phyloP scores from a whole-genome alignment of 2,329 filamentous ascomycete genomes.

The Blastomyces gilchristii region DNA sequence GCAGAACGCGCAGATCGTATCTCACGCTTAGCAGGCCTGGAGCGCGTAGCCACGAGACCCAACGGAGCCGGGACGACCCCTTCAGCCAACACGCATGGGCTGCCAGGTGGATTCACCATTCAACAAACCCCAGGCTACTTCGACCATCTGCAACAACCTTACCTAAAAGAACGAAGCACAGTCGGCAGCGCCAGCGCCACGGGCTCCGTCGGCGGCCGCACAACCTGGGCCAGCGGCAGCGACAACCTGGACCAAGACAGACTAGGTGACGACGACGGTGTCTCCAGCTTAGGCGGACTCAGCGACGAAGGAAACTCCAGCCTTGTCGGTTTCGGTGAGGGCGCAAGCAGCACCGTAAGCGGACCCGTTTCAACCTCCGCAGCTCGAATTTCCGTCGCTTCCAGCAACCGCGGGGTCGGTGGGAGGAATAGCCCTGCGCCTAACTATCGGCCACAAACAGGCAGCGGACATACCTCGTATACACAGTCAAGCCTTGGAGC shows the following conservation, averaged over 20 bases:
- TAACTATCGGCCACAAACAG: constrained; percentile 22
- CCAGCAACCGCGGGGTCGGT: constrained; percentile 28
- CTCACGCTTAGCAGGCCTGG: constrained; percentile 83
- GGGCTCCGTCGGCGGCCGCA: constrained; percentile 57
- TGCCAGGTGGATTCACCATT: not conserved
- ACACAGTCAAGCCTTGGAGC: constrained; percentile 22
- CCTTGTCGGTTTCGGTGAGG: constrained; percentile 85
- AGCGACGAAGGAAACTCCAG: constrained; percentile 76
- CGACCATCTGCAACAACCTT: constrained; percentile 43
- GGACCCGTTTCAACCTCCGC: constrained; percentile 59
- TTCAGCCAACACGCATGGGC: constrained; percentile 1
- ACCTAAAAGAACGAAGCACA: constrained; percentile 68
- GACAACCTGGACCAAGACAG: constrained; percentile 53
- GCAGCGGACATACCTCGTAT: constrained; percentile 16
- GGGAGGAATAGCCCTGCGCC: constrained; percentile 33
- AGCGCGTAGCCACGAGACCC: constrained; percentile 66
- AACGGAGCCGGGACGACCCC: constrained; percentile 13
- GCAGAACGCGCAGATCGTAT: constrained; percentile 92
- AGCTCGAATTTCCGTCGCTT: constrained; percentile 25
- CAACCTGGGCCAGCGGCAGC: constrained; percentile 55
- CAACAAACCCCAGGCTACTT: constrained; percentile 53
- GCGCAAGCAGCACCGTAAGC: constrained; percentile 73
- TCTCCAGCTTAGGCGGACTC: constrained; percentile 63
- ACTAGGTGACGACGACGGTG: constrained; percentile 55
- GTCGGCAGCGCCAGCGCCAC: constrained; percentile 87